Base-by-base conservation (phyloP, 1,284 basidiomycete species). In the Entoloma clypeatum region DNA sequence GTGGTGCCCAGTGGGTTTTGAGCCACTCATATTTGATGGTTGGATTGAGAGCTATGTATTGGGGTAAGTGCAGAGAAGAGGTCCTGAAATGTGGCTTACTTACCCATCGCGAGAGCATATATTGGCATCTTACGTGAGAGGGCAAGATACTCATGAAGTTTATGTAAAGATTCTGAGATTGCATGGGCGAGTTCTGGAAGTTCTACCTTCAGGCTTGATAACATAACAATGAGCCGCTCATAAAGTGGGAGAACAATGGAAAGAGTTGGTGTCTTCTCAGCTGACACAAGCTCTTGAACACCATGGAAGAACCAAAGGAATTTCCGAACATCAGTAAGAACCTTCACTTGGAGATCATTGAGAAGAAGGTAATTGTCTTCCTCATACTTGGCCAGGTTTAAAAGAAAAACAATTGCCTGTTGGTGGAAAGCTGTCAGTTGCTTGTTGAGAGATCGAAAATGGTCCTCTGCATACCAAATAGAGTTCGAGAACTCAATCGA, bases 31-130 rank as follows among this genome's bases (percentile, higher is more conserved):
- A 31, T 41, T 58, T 59, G 9, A 49, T 44, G 5, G 41, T 52
- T n/a, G 53, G 58, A 32, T 61, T 59, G 18, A 61, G 43, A 2
- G 53, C 54, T 57, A 21, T 11, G 17, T 25, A 21, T 22, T n/a
- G n/a, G n/a, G n/a, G n/a, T n/a, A n/a, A 7, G 16, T 14, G 16
- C 10, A 24, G n/a, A 32, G 7, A 31, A 35, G 19, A 24, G 18
- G 38, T 29, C 42, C 37, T 8, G 33, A 26, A 33, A 13, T 18
- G 4, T n/a, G 26, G 14, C 14, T 31, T 11, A 53, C 55, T 24
- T 45, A 67, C 64, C 47, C 58, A 68, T 65, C 1, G 65, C 57
- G 10, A 67, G 47, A 1, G 47, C 50, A 49, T 67, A 68, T 3
- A 63, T 50, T n/a, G 40, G 43, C 0, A 54, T 60, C 10, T 44